These are phyloP conservation scores for Ottelia alismoides DNA, from an alignment of 106 monocot genomes.

Conservation along the genomic window DNA sequence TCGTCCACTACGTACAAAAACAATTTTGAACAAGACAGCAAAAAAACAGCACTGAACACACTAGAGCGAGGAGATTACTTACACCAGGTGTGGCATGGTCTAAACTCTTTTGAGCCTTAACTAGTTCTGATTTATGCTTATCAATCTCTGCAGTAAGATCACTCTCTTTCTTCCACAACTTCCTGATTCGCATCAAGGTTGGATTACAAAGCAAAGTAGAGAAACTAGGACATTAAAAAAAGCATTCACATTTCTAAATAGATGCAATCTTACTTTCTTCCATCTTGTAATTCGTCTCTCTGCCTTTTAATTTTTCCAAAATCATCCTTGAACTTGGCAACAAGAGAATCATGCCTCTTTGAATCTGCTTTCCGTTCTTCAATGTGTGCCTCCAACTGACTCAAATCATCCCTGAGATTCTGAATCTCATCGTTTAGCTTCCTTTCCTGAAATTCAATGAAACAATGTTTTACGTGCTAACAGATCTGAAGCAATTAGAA, in stretches of 20 bases:
- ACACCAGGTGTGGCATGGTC: slow-evolving; percentile 97
- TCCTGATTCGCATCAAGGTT: slow-evolving; percentile 56
- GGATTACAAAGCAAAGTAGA: no score
- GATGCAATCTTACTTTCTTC: slow-evolving; percentile 78
- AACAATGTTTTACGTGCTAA: no score
- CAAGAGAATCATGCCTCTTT: slow-evolving; percentile 26
- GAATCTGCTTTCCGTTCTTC: slow-evolving; percentile 46
- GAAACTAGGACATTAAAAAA: no score
- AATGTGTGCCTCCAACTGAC: slow-evolving; percentile 36
- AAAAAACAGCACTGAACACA: no score
- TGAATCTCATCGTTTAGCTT: slow-evolving; percentile 81
- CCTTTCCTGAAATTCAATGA: slow-evolving; percentile 40
- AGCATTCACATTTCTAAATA: no score
- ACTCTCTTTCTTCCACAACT: slow-evolving; percentile 82
- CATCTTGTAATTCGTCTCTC: slow-evolving; percentile 77
- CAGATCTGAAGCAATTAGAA: no score
- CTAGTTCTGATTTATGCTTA: slow-evolving; percentile 63
- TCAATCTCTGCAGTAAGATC: slow-evolving; percentile 80
- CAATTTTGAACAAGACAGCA: no score
- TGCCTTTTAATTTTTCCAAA: slow-evolving; percentile 48
- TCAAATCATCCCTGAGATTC: slow-evolving; percentile 56
- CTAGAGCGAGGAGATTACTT: no score
- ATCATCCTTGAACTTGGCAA: slow-evolving; percentile 41
- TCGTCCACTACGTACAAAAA: no score
- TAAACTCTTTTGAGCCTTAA: slow-evolving; percentile 90